Conservation (phyloP, 2,329 filamentous ascomycete species). For the Colletotrichum liaoningense region DNA sequence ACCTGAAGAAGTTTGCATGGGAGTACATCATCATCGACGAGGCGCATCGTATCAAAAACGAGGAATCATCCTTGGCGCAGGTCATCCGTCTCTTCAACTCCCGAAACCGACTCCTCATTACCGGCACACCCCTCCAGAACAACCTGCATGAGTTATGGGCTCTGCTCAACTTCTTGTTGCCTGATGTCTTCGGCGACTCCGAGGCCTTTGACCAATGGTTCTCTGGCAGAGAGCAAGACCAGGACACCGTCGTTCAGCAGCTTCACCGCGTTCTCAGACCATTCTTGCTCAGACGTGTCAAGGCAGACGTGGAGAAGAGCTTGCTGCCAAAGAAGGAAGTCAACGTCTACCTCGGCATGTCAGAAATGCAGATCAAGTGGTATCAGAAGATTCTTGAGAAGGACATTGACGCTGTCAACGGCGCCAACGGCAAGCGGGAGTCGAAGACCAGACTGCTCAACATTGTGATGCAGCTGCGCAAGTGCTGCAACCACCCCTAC, state of each 20-base stretch:
- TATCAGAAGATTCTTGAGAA: constrained; percentile 99
- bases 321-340: constrained; percentile 96
- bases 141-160: constrained; percentile 99
- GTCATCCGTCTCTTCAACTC: constrained; percentile 98
- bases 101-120: constrained; percentile 93
- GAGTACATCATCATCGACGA: constrained; percentile 99
- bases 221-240: constrained; percentile 87
- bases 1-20: constrained; percentile 98
- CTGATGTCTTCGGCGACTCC: constrained; percentile 96
- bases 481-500: constrained; percentile 99
- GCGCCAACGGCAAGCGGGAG: constrained; percentile 94
- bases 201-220: constrained; percentile 99
- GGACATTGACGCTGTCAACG: constrained; percentile 98
- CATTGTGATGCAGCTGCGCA: constrained; percentile 99
- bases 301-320: constrained; percentile 98
- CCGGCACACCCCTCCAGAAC: constrained; percentile 96
- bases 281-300: constrained; percentile 94
- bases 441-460: constrained; percentile 97
- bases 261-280: constrained; percentile 92
- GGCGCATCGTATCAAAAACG: constrained; percentile 98
- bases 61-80: constrained; percentile 95
- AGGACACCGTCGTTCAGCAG: constrained; percentile 96
- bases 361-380: constrained; percentile 99
- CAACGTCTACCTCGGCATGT: constrained; percentile 98
- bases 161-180: constrained; percentile 95